phyloP scores from a whole-genome alignment of 768 basidiomycete genomes.

The Galerina sulciceps region DNA sequence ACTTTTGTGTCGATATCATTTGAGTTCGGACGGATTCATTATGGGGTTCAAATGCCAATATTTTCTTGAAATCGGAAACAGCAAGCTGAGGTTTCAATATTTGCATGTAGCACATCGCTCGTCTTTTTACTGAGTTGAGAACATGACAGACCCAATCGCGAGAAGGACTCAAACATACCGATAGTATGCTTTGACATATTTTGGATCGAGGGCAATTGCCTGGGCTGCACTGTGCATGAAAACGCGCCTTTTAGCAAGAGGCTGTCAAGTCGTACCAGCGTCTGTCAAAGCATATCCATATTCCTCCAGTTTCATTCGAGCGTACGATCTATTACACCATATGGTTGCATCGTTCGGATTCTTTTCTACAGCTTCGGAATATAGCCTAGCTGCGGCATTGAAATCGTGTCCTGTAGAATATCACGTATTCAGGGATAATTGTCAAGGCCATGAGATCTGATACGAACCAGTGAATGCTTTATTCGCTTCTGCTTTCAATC shows the following conservation, averaged over 20 bases:
- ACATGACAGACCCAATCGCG: conserved; percentile 1
- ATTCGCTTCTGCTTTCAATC: conserved; percentile 87
- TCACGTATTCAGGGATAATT: background rate
- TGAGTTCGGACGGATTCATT: conserved; percentile 84
- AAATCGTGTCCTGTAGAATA: conserved; percentile 68
- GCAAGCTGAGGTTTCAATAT: conserved; percentile 87
- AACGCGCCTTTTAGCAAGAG: background rate
- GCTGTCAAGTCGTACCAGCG: conserved; percentile 63
- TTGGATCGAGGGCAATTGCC: conserved; percentile 87
- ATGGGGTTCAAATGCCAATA: conserved; percentile 81
- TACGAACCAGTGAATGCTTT: conserved; percentile 73
- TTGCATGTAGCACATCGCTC: conserved; percentile 90
- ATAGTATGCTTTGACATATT: conserved; percentile 90
- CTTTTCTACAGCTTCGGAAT: conserved; percentile 82
- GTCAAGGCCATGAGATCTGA: background rate
- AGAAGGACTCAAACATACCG: conserved; percentile 48
- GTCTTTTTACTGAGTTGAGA: conserved; percentile 44
- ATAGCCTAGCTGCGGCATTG: conserved; percentile 73
- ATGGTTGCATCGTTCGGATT: conserved; percentile 89
- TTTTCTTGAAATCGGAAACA: conserved; percentile 85
- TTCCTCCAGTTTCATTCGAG: conserved; percentile 91
- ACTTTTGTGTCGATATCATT: conserved; percentile 86
- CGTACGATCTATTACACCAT: conserved; percentile 94
- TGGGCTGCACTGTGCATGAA: conserved; percentile 50
- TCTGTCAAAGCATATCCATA: conserved; percentile 91